Base-by-base conservation (phyloP, 805 yeast species). In the Wickerhamomyces hampshirensis region DNA sequence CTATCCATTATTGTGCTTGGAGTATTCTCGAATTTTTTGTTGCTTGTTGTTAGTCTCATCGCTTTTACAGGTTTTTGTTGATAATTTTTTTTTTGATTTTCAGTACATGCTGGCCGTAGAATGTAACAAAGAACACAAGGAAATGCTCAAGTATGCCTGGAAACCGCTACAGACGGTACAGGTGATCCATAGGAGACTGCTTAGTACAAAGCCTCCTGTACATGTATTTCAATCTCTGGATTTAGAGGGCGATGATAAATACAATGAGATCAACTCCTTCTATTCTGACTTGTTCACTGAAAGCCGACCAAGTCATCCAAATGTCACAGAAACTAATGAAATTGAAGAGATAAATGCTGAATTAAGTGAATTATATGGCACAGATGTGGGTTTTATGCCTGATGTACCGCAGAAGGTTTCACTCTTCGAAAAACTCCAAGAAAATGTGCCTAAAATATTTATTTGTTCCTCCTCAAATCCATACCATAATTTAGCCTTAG, bases 401-500 rank as follows among this genome's bases (percentile, higher is more conserved):
- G 10, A 7, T 21, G 24, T 21, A 11, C 11, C 24, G 24, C 15
- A 23, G 21, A 7, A 16, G 12, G 9, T 30, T 9, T 49, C 58
- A 23, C 40, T 61, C 4, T 43, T 53, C n/a, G 29, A 47, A 1
- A 33, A 44, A 7, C 56, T 59, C 4, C 46, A 45, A 26, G 27
- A 42, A 2, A 33, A 31, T 19, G 47, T 50, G n/a, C 80, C 86
- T 5, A 59, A 79, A 14, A 64, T 80, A 2, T 66, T 85, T 23
- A 55, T 80, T 1, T 77, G 95, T 0, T 61, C 61, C 18, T 64
- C 82, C 9, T 55, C 62, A 3, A 71, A 83, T 47, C 98, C 98
- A 2, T 77, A 67, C 50, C 48, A 76, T 34, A 93, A 93, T 53
- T 63, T 93, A 12, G 87, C 96, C 2, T 50, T 88, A 5, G 99